phyloP scores from a whole-genome alignment of 1,284 basidiomycete species.

The Thelephora terrestris region DNA sequence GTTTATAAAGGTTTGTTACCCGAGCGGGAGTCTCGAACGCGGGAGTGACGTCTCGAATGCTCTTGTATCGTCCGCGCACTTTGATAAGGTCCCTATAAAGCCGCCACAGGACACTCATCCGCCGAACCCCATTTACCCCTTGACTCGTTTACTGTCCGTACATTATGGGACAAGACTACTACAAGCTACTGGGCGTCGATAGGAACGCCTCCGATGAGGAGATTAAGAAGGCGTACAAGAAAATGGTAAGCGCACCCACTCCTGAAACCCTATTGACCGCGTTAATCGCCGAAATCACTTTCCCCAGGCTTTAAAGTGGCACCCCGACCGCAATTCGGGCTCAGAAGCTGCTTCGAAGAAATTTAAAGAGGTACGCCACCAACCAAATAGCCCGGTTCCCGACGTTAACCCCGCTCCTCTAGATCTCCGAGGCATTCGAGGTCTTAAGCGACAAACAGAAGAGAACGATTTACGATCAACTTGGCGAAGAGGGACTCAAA shows the following conservation, averaged over 20 bases:
- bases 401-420: neutral
- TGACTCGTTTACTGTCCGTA: neutral
- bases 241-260: constrained; percentile 25
- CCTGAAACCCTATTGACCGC: neutral
- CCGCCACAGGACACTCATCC: neutral
- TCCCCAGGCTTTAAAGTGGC: constrained; percentile 48
- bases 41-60: neutral
- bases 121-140: neutral
- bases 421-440: constrained; percentile 96
- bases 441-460: constrained; percentile 93
- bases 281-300: constrained; percentile 7
- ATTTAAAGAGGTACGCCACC: constrained; percentile 75
- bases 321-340: constrained; percentile 71
- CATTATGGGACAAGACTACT: constrained; percentile 73
- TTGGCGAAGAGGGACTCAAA: constrained; percentile 95
- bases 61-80: neutral
- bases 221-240: constrained; percentile 48
- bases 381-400: neutral
- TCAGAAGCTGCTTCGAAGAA: constrained; percentile 80
- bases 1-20: no score
- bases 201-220: constrained; percentile 63
- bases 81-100: neutral
- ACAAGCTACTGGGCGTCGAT: constrained; percentile 68
- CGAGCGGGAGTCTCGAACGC: neutral
- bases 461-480: constrained; percentile 87